A percentile compares a stretch with the other conserved stretches of the same genome.
Conservation (phyloP, 2,329 filamentous ascomycete genomes). For the Gaeumannomyces sp. region DNA sequence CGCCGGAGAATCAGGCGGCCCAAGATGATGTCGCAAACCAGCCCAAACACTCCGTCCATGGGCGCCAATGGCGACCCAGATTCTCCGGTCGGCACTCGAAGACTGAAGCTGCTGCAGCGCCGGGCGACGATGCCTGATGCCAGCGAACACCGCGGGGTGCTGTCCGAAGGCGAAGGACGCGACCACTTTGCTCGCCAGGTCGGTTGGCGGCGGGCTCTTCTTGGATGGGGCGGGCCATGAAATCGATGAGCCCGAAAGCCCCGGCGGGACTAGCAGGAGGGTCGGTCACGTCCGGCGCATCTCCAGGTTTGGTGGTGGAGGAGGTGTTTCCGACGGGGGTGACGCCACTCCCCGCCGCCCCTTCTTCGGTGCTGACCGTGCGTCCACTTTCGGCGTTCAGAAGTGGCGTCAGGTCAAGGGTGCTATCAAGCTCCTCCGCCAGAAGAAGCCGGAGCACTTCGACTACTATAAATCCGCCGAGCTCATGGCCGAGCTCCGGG, state of each 20-base stretch:
- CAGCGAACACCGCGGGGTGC: conserved; percentile 51
- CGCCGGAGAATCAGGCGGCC: conserved; percentile 52
- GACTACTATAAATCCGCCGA: conserved; percentile 95
- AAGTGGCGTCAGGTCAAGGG: conserved; percentile 94
- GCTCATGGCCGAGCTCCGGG: conserved; percentile 88
- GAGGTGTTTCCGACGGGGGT: conserved; percentile 52
- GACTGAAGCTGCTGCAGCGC: conserved; percentile 52
- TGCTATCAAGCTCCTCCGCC: conserved; percentile 71
- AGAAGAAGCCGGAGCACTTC: conserved; percentile 79
- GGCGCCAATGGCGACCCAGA: conserved; percentile 34
- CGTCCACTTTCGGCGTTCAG: conserved; percentile 68
- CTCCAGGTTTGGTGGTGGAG: conserved; percentile 58
- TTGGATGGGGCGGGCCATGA: conserved; percentile 49
- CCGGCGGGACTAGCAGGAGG: conserved; percentile 41
- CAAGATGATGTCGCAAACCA: conserved; percentile 50
- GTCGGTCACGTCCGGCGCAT: conserved; percentile 59
- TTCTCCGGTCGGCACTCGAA: conserved; percentile 33
- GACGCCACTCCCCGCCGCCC: conserved; percentile 51
- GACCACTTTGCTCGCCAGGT: conserved; percentile 51
- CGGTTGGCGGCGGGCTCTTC: conserved; percentile 55
- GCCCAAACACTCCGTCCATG: conserved; percentile 57
- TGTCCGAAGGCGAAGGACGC: conserved; percentile 71
- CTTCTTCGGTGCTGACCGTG: conserved; percentile 58
- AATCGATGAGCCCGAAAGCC: conserved; percentile 44
- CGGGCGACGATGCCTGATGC: conserved; percentile 61